Evolutionary conservation across 805 yeast species (phyloP).

Genomic region (Ogataea saltuana): DNA sequence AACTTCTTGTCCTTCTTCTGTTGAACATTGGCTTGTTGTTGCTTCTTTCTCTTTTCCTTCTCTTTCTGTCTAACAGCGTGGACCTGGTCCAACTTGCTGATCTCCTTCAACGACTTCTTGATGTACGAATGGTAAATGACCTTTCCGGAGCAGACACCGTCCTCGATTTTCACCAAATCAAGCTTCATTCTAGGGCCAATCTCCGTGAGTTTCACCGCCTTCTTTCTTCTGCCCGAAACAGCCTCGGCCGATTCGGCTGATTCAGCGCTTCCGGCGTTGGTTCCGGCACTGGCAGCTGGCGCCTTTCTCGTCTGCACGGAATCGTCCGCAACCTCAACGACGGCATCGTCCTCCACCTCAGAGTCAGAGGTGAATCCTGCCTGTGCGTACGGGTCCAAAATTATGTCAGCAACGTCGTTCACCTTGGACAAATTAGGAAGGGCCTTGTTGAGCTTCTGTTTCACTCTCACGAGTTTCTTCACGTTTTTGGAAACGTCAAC

Average conservation of each 20-base stretch:
- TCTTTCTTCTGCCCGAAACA: conserved; percentile 46
- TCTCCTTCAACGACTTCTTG: conserved; percentile 62
- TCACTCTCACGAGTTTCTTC: conserved; percentile 65
- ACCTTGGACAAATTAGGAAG: conserved; percentile 71
- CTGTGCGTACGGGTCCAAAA: conserved; percentile 79
- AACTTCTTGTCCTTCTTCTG: conserved; percentile 69
- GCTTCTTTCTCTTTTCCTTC: conserved; percentile 70
- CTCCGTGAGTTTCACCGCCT: conserved; percentile 90
- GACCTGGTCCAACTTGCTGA: conserved; percentile 58
- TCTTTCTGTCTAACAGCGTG: conserved; percentile 63
- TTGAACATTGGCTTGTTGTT: conserved; percentile 76
- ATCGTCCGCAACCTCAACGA: conserved; percentile 57
- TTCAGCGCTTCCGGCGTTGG: conserved; percentile 15
- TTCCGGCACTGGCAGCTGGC: background rate
- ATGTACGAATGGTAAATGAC: conserved; percentile 79
- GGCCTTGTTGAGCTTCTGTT: conserved; percentile 56
- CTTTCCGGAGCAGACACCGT: conserved; percentile 86
- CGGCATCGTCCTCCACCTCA: conserved; percentile 89
- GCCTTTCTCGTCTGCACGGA: conserved; percentile 10
- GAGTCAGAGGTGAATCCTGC: conserved; percentile 84
- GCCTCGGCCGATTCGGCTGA: conserved; percentile 4
- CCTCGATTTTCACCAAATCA: conserved; percentile 82
- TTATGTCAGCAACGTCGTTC: conserved; percentile 77
- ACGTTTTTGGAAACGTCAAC: conserved; percentile 77
- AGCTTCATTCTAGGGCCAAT: conserved; percentile 87